Percentiles rank a stretch among this genome's conserved stretches.
Conservation (phyloP, 2,329 filamentous ascomycete genomes). For the Fusarium sp. region DNA sequence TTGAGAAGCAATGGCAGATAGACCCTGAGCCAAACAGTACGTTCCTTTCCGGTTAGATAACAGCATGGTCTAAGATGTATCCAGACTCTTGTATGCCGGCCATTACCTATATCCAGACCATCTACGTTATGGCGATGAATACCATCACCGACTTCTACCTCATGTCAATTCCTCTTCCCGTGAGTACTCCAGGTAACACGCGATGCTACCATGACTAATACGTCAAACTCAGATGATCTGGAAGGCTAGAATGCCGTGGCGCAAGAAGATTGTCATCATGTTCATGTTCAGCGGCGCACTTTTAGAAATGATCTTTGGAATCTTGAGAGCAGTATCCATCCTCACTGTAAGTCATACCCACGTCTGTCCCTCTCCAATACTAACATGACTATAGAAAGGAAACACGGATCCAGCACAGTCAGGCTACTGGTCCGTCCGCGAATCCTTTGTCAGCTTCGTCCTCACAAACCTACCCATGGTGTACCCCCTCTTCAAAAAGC, state of each 20-base stretch:
- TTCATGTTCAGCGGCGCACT: conserved; percentile 3
- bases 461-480: conserved; percentile 2
- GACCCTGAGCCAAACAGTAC: neutral
- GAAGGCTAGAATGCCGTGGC: neutral
- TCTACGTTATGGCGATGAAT: conserved; percentile 2
- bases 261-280: conserved; percentile 5
- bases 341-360: neutral
- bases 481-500: neutral
- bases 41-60: no score
- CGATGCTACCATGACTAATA: no score
- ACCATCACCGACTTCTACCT: neutral
- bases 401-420: neutral
- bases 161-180: neutral
- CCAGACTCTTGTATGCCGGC: neutral
- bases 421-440: neutral
- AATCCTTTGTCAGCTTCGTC: neutral
- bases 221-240: neutral
- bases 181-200: neutral
- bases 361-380: fast-evolving
- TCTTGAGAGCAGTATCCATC: neutral
- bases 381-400: neutral
- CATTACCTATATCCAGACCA: neutral
- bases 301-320: neutral
- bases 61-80: no score
- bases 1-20: conserved; percentile 3